Conservation (phyloP, 331 rosid genomes). For the Telfairia occidentalis region DNA sequence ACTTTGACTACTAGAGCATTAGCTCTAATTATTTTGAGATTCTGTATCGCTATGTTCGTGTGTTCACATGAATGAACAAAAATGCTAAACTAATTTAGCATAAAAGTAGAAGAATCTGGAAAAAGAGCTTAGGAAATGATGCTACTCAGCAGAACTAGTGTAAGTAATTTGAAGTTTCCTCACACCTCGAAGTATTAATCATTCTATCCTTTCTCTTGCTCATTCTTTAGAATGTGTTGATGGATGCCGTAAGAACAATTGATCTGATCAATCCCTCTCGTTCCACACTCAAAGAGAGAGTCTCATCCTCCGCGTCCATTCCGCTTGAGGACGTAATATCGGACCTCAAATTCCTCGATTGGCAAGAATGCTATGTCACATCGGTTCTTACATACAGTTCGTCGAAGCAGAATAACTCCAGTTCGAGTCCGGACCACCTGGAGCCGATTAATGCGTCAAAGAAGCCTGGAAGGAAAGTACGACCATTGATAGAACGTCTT, state of each 20-base stretch:
- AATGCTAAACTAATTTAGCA: not conserved
- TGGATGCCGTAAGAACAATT: constrained; percentile 40
- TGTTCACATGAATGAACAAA: not conserved
- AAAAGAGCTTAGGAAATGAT: not conserved
- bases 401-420: not conserved
- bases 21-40: not conserved
- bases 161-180: not conserved
- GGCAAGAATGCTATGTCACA: constrained; percentile 80
- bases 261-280: constrained; percentile 43
- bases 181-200: not conserved
- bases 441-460: not conserved
- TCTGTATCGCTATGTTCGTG: not conserved
- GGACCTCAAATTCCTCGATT: constrained; percentile 47
- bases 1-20: not conserved
- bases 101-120: not conserved
- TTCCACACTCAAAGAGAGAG: constrained; percentile 40
- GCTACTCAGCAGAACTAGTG: constrained; percentile 14
- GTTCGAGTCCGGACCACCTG: not conserved
- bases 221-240: constrained; percentile 32
- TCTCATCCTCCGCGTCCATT: constrained; percentile 30
- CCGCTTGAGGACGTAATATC: constrained; percentile 34
- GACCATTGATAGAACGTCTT: not conserved
- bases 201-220: not conserved
- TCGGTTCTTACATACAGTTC: constrained; percentile 39
- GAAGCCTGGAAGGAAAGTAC: not conserved